Evolutionary conservation across 139 green algal genomes (phyloP), one percentile per base, ranked within the genome.

Genomic region (Marvania coccoides): DNA sequence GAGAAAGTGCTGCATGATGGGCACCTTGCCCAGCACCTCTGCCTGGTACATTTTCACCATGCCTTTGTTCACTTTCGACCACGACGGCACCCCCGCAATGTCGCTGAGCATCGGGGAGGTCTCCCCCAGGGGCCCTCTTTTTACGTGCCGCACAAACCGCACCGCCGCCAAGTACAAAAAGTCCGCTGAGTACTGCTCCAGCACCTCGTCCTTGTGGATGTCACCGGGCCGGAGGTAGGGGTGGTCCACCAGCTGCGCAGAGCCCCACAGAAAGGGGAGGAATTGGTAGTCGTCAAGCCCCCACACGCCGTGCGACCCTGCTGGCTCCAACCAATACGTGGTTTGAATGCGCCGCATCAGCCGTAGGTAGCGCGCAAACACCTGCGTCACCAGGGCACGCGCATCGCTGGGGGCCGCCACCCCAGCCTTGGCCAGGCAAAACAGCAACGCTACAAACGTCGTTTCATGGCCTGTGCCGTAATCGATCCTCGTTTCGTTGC

Each of bases 271-370:
- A 74, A 98, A 99, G 13, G 94, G 92, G 58, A 99, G 78, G 72
- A 98, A 96, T 47, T 96, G 87, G 83, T 98, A 98, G 78, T 99
- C 94, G 66, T 99, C 94, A 62, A 99, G 78, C 2, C 94, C 94
- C 94, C 94, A 99, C 47, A 96, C 91, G 24, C 94, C 94, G 70
- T 97, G 92, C 10, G 81, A 92, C 1, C 94, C 94, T 2, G 94
- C 94, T 2, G 94, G 94, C 78, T 99, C 94, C 51, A 99, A 67
- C 82, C 91, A 95, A 81, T 98, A 98, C 0, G 89, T 94, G 3
- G 83, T 96, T 72, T 97, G 91, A 6, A 97, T 63, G 36, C 81
- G 85, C 15, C 92, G 85, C 88, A 98, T 97, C 9, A 98, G 81
- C 24, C 68, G 19, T 7, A 98, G 65, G 79, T 99, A 97, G n/a